Conservation (phyloP, 2,329 filamentous ascomycete species). For the Trichophyton mentagrophytes region DNA sequence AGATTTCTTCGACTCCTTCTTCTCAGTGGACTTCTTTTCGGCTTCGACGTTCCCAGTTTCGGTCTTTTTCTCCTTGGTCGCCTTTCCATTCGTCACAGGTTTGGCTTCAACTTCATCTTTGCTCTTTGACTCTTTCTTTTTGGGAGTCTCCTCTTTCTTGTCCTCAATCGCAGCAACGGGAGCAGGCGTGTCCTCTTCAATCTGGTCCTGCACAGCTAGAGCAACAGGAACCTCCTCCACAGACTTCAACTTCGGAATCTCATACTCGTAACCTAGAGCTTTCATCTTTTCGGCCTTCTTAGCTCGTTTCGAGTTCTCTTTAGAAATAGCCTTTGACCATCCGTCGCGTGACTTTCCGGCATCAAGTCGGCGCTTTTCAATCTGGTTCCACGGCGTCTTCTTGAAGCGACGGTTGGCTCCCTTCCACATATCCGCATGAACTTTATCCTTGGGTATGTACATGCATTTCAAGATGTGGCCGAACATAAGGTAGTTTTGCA, state of each 20-base stretch:
- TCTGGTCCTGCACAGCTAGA: conserved; percentile 23
- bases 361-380: conserved; percentile 63
- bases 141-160: conserved; percentile 6
- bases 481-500: conserved; percentile 96
- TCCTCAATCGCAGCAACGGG: conserved; percentile 16
- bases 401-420: conserved; percentile 86
- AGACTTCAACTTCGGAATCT: conserved; percentile 57
- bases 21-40: background rate
- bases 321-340: conserved; percentile 66
- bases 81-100: background rate
- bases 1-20: conserved; percentile 15
- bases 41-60: background rate
- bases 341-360: conserved; percentile 57
- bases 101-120: conserved; percentile 8
- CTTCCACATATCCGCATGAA: conserved; percentile 76
- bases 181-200: conserved; percentile 24
- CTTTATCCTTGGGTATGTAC: conserved; percentile 58
- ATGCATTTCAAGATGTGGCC: conserved; percentile 87
- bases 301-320: conserved; percentile 57
- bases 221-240: conserved; percentile 40
- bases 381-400: conserved; percentile 72
- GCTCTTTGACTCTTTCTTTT: conserved; percentile 19
- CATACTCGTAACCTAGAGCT: conserved; percentile 71
- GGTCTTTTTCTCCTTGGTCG: conserved; percentile 5
- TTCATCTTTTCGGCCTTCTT: conserved; percentile 62